These are phyloP conservation scores for Thinopyrum obtusiflorum DNA, from an alignment of 202 grass and related monocot species.

Conservation along the genomic window DNA sequence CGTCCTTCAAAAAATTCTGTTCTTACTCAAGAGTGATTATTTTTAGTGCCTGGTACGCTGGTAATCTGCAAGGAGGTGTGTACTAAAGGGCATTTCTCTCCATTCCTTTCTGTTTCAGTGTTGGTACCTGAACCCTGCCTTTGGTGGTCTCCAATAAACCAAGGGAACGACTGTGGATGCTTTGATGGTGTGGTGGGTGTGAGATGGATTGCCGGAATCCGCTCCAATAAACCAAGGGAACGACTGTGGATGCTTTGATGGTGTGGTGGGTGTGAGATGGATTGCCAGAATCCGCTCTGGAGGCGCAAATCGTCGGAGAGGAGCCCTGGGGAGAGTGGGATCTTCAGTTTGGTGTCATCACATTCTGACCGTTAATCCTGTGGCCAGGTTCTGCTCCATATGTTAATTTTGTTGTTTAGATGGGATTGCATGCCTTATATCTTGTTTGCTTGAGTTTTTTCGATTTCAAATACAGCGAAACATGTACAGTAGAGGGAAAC, in stretches of 20 bases:
- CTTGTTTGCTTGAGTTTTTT: neutral
- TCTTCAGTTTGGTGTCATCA: conserved; percentile 25
- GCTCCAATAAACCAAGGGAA: conserved; percentile 23
- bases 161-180: conserved; percentile 3
- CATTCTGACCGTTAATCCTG: conserved; percentile 22
- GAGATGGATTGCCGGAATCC: conserved; percentile 47
- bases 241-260: conserved; percentile 32
- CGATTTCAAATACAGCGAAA: neutral
- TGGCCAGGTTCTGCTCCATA: conserved; percentile 51
- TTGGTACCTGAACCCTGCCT: conserved; percentile 14
- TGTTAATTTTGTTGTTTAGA: neutral
- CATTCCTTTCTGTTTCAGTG: conserved; percentile 21
- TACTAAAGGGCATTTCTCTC: conserved; percentile 7
- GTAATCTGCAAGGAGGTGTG: neutral
- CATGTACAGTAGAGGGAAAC: neutral
- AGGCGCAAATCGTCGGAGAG: conserved; percentile 43
- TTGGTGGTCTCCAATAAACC: neutral
- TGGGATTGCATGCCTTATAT: conserved; percentile 6
- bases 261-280: conserved; percentile 35
- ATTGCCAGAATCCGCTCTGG: conserved; percentile 47
- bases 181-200: conserved; percentile 35
- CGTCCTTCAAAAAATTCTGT: neutral
- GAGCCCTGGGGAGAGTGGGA: conserved; percentile 44
- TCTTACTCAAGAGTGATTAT: neutral
- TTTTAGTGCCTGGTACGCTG: neutral